Evolutionary conservation across 2,329 filamentous ascomycete genomes (phyloP).

Genomic region (Penicillium concentricum): DNA sequence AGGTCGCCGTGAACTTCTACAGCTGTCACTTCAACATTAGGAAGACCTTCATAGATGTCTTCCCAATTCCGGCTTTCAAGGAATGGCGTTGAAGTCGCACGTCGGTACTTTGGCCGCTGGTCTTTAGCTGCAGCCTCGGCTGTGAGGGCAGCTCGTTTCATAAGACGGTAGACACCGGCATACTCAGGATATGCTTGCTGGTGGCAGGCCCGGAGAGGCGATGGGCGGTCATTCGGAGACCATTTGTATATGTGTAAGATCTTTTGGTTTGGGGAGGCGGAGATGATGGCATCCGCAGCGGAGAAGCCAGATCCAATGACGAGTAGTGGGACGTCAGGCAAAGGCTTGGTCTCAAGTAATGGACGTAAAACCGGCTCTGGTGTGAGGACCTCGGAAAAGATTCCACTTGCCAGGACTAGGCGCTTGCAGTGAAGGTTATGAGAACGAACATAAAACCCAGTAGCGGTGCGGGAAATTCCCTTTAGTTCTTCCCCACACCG

Average conservation of each 20-base stretch:
- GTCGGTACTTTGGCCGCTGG: conserved; percentile 30
- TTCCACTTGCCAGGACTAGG: conserved; percentile 59
- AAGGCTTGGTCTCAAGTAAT: conserved; percentile 36
- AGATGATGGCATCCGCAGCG: conserved; percentile 61
- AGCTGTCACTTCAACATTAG: conserved; percentile 52
- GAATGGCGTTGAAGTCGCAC: conserved; percentile 46
- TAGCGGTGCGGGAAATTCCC: conserved; percentile 44
- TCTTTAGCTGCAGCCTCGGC: conserved; percentile 12
- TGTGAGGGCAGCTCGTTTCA: conserved; percentile 53
- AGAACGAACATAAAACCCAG: conserved; percentile 53
- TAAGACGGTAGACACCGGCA: conserved; percentile 58
- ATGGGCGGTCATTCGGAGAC: conserved; percentile 56
- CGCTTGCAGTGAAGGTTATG: conserved; percentile 56
- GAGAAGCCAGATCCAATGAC: conserved; percentile 63
- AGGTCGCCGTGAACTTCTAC: conserved; percentile 33
- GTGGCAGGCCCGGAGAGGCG: conserved; percentile 59
- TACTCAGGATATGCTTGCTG: conserved; percentile 63
- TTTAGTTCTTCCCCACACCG: conserved; percentile 44
- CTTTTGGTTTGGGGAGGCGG: conserved; percentile 38
- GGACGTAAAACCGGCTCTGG: conserved; percentile 52
- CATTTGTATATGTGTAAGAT: conserved; percentile 63
- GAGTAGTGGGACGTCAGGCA: conserved; percentile 45
- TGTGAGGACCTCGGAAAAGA: conserved; percentile 56
- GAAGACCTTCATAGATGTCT: conserved; percentile 54
- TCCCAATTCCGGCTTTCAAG: conserved; percentile 52